Evolutionary conservation across 1,139 yeast species (phyloP).

Genomic region (Blastobotrys arbuscula): DNA sequence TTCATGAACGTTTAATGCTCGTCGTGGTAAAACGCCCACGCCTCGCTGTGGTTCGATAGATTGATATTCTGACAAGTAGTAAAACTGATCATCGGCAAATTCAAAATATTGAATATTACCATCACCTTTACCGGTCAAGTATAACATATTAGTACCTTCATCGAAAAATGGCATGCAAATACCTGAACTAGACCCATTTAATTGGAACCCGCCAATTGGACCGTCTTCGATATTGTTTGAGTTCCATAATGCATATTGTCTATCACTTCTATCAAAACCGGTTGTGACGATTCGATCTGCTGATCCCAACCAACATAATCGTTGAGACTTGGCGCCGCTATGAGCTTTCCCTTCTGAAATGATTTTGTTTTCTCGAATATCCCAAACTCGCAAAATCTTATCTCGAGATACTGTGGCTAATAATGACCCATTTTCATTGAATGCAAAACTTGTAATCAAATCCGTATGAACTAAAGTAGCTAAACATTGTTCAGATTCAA

Average conservation of each 20-base stretch:
- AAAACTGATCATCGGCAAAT: slow-evolving; percentile 66
- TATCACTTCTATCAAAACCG: slow-evolving; percentile 93
- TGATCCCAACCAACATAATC: slow-evolving; percentile 87
- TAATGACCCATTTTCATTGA: slow-evolving; percentile 81
- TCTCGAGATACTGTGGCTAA: slow-evolving; percentile 92
- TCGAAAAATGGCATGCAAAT: slow-evolving; percentile 89
- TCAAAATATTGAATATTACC: slow-evolving; percentile 95
- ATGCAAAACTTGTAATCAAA: slow-evolving; percentile 82
- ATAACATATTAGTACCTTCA: slow-evolving; percentile 69
- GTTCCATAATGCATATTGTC: slow-evolving; percentile 95
- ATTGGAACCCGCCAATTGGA: slow-evolving; percentile 81
- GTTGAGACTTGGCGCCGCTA: slow-evolving; percentile 83
- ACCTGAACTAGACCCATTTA: slow-evolving; percentile 88
- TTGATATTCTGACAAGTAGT: slow-evolving; percentile 76
- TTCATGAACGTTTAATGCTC: slow-evolving; percentile 68
- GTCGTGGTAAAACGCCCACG: slow-evolving; percentile 81
- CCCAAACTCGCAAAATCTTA: slow-evolving; percentile 87
- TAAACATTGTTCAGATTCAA: slow-evolving; percentile 65
- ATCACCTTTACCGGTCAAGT: slow-evolving; percentile 96
- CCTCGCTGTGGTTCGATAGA: slow-evolving; percentile 96
- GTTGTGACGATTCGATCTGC: slow-evolving; percentile 83
- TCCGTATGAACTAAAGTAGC: slow-evolving; percentile 81
- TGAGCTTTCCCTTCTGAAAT: slow-evolving; percentile 86
- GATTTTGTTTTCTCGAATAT: slow-evolving; percentile 65
- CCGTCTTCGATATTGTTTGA: slow-evolving; percentile 66